Base-by-base conservation (phyloP, 129 eudicot genomes). In the Deinandra increscens region DNA sequence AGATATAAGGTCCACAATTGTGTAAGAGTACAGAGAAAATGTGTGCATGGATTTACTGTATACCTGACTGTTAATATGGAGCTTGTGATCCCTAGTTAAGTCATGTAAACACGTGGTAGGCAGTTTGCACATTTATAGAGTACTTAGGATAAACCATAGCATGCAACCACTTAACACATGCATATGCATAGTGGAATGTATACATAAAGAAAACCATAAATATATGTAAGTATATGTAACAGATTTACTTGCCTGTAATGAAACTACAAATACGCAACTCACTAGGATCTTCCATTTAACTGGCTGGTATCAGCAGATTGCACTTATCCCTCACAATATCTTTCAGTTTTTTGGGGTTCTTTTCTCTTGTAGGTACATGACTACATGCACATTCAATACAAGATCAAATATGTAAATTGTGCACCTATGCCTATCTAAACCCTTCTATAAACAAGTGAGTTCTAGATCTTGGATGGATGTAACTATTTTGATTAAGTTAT, bases 21-120 rank as follows among this genome's bases (percentile, higher is more conserved):
- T 45, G 68, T 46, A 44, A 18, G 49, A 17, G 22, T 17, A 36
- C 44, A 18, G 41, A 59, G 49, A 60, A 33, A 58, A 42, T 39
- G 3, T 15, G 46, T 26, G 20, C 36, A 34, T 33, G 48, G 48
- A 33, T 26, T 19, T 33, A 43, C n/a, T 20, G 59, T 59, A 10
- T 43, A 12, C 20, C 31, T 58, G 34, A 10, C 9, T 46, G 20
- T 45, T 37, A 18, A 14, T 18, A 72, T 46, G 36, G 50, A 60
- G 49, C 29, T 33, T 36, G 46, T 34, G 69, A 34, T 44, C 38
- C 33, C 38, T 72, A 46, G 61, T 12, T 71, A 71, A 44, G 48
- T 48, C 54, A 34, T 71, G 69, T 45, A 51, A 51, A 36, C 17
- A 14, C 4, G 48, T 18, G 12, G 29, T n/a, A 10, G 41, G 8